phyloP scores from a whole-genome alignment of 495 filamentous ascomycete genomes.

The Penicillium verhagenii region DNA sequence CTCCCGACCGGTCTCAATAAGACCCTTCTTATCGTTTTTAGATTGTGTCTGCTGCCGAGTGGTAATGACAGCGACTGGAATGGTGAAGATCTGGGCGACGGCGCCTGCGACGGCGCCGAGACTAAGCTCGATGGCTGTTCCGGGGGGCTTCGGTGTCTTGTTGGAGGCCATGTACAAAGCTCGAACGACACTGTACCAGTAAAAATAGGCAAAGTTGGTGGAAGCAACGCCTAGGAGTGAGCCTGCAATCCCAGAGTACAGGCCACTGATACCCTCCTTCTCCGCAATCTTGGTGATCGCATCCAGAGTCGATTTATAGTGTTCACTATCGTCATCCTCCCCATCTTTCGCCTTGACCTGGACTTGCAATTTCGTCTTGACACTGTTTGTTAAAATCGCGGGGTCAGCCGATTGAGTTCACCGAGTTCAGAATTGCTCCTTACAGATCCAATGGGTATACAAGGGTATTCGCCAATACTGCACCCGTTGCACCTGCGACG shows the following conservation, averaged over 20 bases:
- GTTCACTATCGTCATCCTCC: slow-evolving; percentile 49
- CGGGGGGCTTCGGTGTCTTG: slow-evolving; percentile 60
- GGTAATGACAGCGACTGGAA: slow-evolving; percentile 92
- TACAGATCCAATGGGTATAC: slow-evolving; percentile 98
- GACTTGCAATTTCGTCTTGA: slow-evolving; percentile 96
- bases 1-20: slow-evolving; percentile 85
- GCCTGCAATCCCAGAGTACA: slow-evolving; percentile 87
- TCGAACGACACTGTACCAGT: slow-evolving; percentile 94
- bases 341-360: slow-evolving; percentile 68
- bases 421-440: slow-evolving; percentile 6
- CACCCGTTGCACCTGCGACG: slow-evolving; percentile 88
- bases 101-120: slow-evolving; percentile 89
- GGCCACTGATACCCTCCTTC: slow-evolving; percentile 75
- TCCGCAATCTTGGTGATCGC: slow-evolving; percentile 82
- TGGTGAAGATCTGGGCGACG: slow-evolving; percentile 92
- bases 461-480: slow-evolving; percentile 90
- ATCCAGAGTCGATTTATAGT: slow-evolving; percentile 84
- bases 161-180: slow-evolving; percentile 73
- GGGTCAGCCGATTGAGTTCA: neutral
- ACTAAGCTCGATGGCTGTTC: slow-evolving; percentile 81
- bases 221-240: slow-evolving; percentile 89
- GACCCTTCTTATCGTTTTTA: slow-evolving; percentile 78
- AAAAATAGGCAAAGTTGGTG: slow-evolving; percentile 99
- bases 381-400: slow-evolving; percentile 47
- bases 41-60: slow-evolving; percentile 92